Evolutionary conservation across 225 moss, liverwort and hornwort genomes (phyloP).

Genomic region (Neckera pumila): DNA sequence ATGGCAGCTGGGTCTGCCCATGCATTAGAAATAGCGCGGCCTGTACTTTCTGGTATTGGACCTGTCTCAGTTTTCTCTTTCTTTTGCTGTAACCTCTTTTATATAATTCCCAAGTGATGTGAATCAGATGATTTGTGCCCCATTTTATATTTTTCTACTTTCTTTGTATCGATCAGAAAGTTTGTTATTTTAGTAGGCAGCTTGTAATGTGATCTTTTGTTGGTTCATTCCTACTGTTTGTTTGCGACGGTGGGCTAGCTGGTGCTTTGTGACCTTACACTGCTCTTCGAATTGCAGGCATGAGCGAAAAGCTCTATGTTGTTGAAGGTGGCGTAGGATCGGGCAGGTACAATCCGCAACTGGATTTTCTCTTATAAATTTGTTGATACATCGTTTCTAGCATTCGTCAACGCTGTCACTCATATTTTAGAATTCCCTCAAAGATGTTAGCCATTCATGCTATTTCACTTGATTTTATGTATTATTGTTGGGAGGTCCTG

Average conservation of each 20-base stretch:
- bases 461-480: background rate
- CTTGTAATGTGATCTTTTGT: background rate
- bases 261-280: background rate
- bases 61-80: background rate
- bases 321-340: conserved; percentile 58
- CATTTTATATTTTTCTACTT: background rate
- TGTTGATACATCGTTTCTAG: background rate
- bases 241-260: background rate
- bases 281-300: conserved; percentile 37
- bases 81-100: background rate
- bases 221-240: background rate
- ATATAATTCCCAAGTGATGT: background rate
- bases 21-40: conserved; percentile 20
- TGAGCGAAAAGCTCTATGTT: conserved; percentile 35
- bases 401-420: background rate
- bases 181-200: background rate
- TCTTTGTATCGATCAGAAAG: background rate
- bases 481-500: background rate
- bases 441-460: background rate
- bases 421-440: background rate
- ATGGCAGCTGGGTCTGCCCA: conserved; percentile 35
- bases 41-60: conserved; percentile 28
- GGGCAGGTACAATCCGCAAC: conserved; percentile 43
- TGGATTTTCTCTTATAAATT: background rate
- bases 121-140: background rate